These are phyloP conservation scores for Corylus avellana DNA, from an alignment of 306 rosid species.

Conservation along the genomic window DNA sequence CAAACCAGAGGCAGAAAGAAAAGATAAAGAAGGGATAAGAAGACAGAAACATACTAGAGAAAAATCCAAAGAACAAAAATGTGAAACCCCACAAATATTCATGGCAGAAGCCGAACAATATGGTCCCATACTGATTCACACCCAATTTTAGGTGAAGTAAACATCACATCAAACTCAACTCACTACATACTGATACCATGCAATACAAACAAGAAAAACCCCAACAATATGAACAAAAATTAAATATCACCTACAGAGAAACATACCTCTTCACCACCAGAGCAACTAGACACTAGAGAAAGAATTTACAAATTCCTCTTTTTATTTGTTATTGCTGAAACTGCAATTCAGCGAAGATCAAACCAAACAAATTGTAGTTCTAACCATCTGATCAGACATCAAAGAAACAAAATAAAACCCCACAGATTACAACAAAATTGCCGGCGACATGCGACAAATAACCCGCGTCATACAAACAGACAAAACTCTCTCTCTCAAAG, in stretches of 20 bases:
- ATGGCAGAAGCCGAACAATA: constrained; percentile 30
- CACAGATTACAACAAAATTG: constrained; percentile 29
- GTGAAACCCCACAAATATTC: constrained; percentile 25
- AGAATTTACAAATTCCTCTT: not conserved
- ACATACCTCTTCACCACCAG: constrained; percentile 3
- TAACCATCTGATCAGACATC: constrained; percentile 6
- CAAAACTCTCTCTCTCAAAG: constrained; percentile 29
- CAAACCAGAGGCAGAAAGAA: constrained; percentile 14
- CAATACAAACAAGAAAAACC: not conserved
- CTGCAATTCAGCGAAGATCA: not conserved
- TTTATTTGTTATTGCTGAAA: too few relatives aligned
- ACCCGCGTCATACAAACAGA: constrained; percentile 28
- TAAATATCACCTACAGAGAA: not conserved
- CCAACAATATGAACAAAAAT: not conserved
- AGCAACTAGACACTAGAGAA: constrained; percentile 15
- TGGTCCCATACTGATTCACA: constrained; percentile 21
- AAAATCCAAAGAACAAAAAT: constrained; percentile 30
- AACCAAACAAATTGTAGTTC: not conserved
- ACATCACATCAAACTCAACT: constrained; percentile 17
- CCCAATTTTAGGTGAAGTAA: constrained; percentile 14
- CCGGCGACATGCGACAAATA: constrained; percentile 42
- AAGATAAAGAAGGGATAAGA: constrained; percentile 31
- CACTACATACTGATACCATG: not conserved
- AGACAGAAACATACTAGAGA: constrained; percentile 32
- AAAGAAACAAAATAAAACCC: constrained; percentile 6